These are phyloP conservation scores for Fragilaria radians DNA, from an alignment of 108 stramenopile species.

Conservation along the genomic window DNA sequence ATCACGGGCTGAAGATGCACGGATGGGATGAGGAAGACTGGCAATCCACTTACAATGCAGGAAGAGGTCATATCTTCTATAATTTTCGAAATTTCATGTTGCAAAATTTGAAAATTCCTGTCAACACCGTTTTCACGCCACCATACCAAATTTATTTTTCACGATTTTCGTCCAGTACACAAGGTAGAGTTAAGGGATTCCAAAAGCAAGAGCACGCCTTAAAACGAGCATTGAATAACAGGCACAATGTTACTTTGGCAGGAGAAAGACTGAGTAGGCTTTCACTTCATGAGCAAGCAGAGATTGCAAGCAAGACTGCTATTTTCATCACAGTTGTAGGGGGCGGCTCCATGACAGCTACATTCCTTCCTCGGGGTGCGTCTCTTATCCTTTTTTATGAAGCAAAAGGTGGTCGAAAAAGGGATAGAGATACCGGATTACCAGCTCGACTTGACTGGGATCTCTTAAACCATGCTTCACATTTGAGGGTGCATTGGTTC, in stretches of 20 bases:
- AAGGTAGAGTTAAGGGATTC: constrained; percentile 27
- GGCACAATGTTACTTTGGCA: neutral
- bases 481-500: constrained; percentile 53
- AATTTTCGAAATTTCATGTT: constrained; percentile 53
- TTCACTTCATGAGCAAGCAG: constrained; percentile 28
- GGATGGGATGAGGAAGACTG: constrained; percentile 51
- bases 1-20: constrained; percentile 52
- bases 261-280: constrained; percentile 7
- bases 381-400: constrained; percentile 30
- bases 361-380: constrained; percentile 46
- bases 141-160: constrained; percentile 47
- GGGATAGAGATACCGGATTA: neutral
- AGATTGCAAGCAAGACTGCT: constrained; percentile 17
- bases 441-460: constrained; percentile 61
- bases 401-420: constrained; percentile 21
- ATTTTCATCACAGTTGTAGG: constrained; percentile 43
- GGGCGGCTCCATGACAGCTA: constrained; percentile 48
- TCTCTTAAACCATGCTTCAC: constrained; percentile 28
- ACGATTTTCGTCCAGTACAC: constrained; percentile 24
- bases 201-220: constrained; percentile 20
- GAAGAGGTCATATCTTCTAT: constrained; percentile 41
- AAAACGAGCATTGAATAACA: neutral
- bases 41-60: constrained; percentile 36
- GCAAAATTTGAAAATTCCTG: neutral
- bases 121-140: neutral